Base-by-base conservation (phyloP, 129 eudicot species). In the Ambrosia trifida region DNA sequence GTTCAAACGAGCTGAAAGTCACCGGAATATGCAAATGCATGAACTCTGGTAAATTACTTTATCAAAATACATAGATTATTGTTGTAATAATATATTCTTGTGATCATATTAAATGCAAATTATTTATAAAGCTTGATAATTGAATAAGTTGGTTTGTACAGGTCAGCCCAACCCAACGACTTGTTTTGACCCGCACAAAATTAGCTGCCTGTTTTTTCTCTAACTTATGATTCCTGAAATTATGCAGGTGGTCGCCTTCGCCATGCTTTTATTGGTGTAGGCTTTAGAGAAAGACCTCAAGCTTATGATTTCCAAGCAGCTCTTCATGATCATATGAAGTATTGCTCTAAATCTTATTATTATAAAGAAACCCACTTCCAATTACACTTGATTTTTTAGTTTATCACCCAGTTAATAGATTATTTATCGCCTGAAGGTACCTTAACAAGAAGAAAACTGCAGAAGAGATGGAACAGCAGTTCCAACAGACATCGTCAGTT, bases 301-400 rank as follows among this genome's bases (percentile, higher is more conserved):
- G 97, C 99, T 41, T 95, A 95, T 66, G 99, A 95, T 83, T 95
- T 95, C 72, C 97, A 95, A 86, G 99, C 99, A 64, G 99, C 99
- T 38, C 96, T 95, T 72, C 99, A 95, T 78, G 99, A 95, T 84
- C 99, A 95, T 84, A 85, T 84, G 94, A 95, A 95, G 99, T 95
- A 94, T 54, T 45, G 41, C 47, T 74, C 64, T 79, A 57, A 7
- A 7, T 71, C 61, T 64, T 32, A 36, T 20, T 19, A 38, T 32
- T n/a, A n/a, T n/a, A n/a, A n/a, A n/a, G n/a, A n/a, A n/a, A n/a
- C n/a, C n/a, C n/a, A n/a, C n/a, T n/a, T n/a, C n/a, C n/a, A n/a
- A n/a, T n/a, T n/a, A n/a, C n/a, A n/a, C n/a, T n/a, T n/a, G n/a
- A n/a, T n/a, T n/a, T n/a, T n/a, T n/a, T n/a, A n/a, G 58, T 72